Evolutionary conservation across 2,329 filamentous ascomycete species (phyloP), one percentile per base, ranked within the genome.

Genomic region (Lizonia empirigonia): DNA sequence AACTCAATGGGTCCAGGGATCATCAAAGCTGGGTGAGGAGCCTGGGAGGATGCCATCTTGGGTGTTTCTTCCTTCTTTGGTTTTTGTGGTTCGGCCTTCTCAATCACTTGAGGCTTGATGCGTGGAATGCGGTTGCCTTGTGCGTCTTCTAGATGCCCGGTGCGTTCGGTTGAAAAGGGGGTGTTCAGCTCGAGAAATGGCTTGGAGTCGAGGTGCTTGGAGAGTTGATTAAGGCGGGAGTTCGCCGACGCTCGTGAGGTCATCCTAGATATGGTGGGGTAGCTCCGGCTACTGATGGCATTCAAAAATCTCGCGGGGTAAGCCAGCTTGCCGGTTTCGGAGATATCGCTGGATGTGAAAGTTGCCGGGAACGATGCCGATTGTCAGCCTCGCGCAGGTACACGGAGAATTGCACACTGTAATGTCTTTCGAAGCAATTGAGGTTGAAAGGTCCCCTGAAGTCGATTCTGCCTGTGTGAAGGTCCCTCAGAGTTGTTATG

Each of bases 1-100:
- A 97, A 97, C 79, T 97, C 93, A 75, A 97, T 96, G 69, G 94
- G 94, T 59, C 94, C 94, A 40, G 94, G 94, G 70, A 99, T 97
- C 77, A 99, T 85, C 76, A 99, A 81, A 48, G 93, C 87, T 44
- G 84, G 80, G 70, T 88, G 85, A 48, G 81, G 74, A 45, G 82
- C 67, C 76, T 87, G 84, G 47, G 67, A 71, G 32, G 83, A 85
- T 82, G 85, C 85, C 23, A 61, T 56, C 52, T 62, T 57, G 24
- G 53, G 55, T 34, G 44, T 23, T 55, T 62, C 46, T 41, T 47
- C 44, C 37, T 44, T 53, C 35, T 56, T 56, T n/a, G 45, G 40
- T 7, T 44, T n/a, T 36, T 39, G 44, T n/a, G 52, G 58, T 26
- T 56, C 45, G 22, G 35, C 42, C 38, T 68, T 55, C 44, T 56